Evolutionary conservation across 78 protist genomes (phyloP).

Genomic region (Speleostelium caveatum): DNA sequence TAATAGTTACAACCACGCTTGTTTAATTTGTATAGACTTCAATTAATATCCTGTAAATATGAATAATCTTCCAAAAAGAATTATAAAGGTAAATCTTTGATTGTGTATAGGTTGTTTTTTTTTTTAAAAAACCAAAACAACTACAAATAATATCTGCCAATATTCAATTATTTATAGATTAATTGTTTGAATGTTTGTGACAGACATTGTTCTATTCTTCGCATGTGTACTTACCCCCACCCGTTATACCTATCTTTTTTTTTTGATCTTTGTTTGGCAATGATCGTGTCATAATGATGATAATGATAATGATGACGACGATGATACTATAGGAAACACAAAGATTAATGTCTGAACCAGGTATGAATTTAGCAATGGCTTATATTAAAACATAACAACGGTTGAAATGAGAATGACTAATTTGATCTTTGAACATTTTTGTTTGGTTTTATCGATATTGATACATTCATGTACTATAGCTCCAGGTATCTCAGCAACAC

Average conservation of each 20-base stretch:
- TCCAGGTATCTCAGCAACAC: conserved; percentile 94
- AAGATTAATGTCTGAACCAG: conserved; percentile 67
- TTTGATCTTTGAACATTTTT: background rate
- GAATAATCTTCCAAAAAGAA: conserved; percentile 55
- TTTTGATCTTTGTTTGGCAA: too few species aligned
- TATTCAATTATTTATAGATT: background rate
- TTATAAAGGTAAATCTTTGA: conserved; percentile 18
- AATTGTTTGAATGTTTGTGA: background rate
- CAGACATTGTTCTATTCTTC: background rate
- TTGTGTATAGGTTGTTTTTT: background rate
- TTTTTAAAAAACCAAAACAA: background rate
- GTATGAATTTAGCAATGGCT: conserved; percentile 7
- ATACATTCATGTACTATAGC: conserved; percentile 8
- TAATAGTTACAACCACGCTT: too few species aligned
- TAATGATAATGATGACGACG: too few species aligned
- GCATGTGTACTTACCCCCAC: background rate
- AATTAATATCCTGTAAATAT: too few species aligned
- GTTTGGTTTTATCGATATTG: background rate
- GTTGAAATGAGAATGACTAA: too few species aligned
- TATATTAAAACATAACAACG: too few species aligned
- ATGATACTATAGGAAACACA: conserved; percentile 62
- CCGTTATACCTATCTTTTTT: background rate
- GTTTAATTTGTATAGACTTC: too few species aligned
- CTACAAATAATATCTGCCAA: background rate
- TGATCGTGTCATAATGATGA: too few species aligned